Base-by-base conservation (phyloP, 2,329 filamentous ascomycete genomes). In the Hypoxylon sp. region DNA sequence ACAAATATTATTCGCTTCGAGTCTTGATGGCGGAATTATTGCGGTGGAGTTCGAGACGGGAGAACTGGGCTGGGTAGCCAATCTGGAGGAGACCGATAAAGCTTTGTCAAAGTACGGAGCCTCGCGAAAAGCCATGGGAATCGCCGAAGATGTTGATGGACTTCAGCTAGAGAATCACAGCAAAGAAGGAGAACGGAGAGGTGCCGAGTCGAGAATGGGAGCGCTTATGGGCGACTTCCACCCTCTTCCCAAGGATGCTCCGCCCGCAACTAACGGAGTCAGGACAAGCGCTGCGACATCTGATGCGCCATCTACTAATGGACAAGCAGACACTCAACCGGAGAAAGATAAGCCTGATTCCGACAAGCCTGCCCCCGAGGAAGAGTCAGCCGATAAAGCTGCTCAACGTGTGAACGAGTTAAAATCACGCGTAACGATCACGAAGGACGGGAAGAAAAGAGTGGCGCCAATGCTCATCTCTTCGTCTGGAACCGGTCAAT, bases 391-490 rank as follows among this genome's bases (percentile, higher is more conserved):
- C 1, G 83, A 86, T 67, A 86, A 87, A 74, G 75, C 80, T 3
- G 84, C 81, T 1, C 81, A 86, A 62, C 79, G 84, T 62, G 82
- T 87, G 72, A 83, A 80, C 65, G 82, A 82, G 71, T 79, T 98
- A 67, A 98, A 98, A 78, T 92, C 94, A 65, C 87, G 95, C 54
- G 94, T 98, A 3, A 97, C 94, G 0, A 90, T 97, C 63, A 97
- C 93, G 0, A 98, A 97, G 76, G 94, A 99, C 69, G 95, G 95
- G 28, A 98, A 95, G 80, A 99, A 99, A 80, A 87, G 95, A 56
- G 94, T 99, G 57, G 92, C 93, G 3, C 95, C 95, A 1, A 83
- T 99, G 67, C 84, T 99, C 11, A 92, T 99, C 6, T 97, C 94
- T 0, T 93, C 93, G 0, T 94, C 94, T 7, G 93, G 92, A 2